Conservation (phyloP, 345 rosid genomes). For the Linum tenue region DNA sequence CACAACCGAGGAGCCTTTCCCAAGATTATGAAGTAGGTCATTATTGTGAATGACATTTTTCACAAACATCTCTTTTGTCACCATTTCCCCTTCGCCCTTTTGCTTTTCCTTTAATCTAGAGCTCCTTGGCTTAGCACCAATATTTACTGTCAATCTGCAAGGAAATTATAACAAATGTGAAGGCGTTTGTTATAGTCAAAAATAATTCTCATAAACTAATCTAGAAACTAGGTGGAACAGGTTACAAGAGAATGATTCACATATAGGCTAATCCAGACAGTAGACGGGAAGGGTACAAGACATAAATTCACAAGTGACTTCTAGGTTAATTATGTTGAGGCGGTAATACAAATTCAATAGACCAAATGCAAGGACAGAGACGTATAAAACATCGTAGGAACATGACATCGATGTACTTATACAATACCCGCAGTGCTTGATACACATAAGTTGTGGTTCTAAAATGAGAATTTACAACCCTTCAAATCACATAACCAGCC, state of each 20-base stretch:
- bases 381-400: background rate
- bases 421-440: background rate
- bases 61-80: constrained; percentile 75
- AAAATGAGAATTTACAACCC: background rate
- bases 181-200: constrained; percentile 5
- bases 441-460: background rate
- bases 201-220: background rate
- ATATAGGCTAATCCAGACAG: too few species aligned
- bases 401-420: too few species aligned
- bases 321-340: background rate
- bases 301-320: background rate
- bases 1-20: constrained; percentile 64
- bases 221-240: too few species aligned
- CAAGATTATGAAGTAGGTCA: constrained; percentile 59
- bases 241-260: too few species aligned
- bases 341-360: background rate
- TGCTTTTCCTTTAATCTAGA: constrained; percentile 85
- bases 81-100: constrained; percentile 75
- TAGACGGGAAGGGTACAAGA: background rate
- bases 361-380: background rate
- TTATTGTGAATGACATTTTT: constrained; percentile 55
- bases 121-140: constrained; percentile 65
- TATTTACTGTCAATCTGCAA: constrained; percentile 54
- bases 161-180: constrained; percentile 15
- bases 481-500: too few species aligned